phyloP scores from a whole-genome alignment of 2,329 filamentous ascomycete species.

The Botrytis elliptica region DNA sequence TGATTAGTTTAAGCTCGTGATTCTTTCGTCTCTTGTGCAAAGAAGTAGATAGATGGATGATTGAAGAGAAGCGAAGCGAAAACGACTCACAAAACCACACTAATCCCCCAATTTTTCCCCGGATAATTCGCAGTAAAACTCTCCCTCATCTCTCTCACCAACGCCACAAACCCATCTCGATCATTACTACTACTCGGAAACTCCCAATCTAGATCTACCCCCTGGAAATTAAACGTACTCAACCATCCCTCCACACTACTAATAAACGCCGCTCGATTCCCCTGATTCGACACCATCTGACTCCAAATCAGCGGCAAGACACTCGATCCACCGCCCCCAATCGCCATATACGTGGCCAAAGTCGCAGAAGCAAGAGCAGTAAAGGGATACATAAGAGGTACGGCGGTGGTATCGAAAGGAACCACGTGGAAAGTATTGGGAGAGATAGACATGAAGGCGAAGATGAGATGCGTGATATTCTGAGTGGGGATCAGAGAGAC shows the following conservation, averaged over 20 bases:
- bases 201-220: slow-evolving; percentile 50
- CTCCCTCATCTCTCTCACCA: slow-evolving; percentile 35
- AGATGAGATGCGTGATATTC: slow-evolving; percentile 41
- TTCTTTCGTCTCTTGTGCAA: too few species aligned
- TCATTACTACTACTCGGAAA: slow-evolving; percentile 41
- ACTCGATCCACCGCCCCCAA: slow-evolving; percentile 43
- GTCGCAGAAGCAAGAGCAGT: slow-evolving; percentile 39
- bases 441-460: slow-evolving; percentile 46
- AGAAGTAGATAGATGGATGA: too few species aligned
- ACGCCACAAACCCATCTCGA: slow-evolving; percentile 41
- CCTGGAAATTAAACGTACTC: slow-evolving; percentile 42
- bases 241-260: slow-evolving; percentile 40
- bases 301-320: slow-evolving; percentile 32
- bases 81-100: slow-evolving; percentile 40
- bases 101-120: slow-evolving; percentile 39
- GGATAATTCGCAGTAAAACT: slow-evolving; percentile 41
- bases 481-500: slow-evolving; percentile 40
- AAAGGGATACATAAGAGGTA: slow-evolving; percentile 32
- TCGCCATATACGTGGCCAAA: slow-evolving; percentile 40
- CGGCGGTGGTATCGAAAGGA: slow-evolving; percentile 33
- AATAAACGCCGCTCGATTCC: slow-evolving; percentile 42
- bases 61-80: too few species aligned
- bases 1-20: too few species aligned
- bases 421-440: slow-evolving; percentile 37
- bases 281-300: slow-evolving; percentile 33